A percentile compares a stretch with the other conserved stretches of the same genome.
phyloP scores from a whole-genome alignment of 371 early-diverging fungal species.

The Rhizomucor miehei region DNA sequence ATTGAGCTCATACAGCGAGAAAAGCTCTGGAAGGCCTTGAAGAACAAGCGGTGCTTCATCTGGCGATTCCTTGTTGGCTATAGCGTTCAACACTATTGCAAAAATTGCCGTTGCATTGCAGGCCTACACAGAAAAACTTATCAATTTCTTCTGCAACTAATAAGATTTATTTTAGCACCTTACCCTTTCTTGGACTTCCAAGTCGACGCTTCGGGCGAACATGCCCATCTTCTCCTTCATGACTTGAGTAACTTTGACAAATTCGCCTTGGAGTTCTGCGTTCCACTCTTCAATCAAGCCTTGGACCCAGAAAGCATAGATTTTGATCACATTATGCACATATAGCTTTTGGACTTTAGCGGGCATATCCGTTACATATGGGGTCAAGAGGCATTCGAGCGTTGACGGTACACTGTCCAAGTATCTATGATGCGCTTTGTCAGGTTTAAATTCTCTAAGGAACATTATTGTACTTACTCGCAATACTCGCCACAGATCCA shows the following conservation, averaged over 20 bases:
- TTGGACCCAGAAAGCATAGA: constrained; percentile 67
- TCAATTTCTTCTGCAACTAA: neutral
- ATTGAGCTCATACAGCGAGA: constrained; percentile 83
- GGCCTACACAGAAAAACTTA: constrained; percentile 32
- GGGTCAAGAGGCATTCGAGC: constrained; percentile 54
- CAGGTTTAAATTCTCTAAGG: neutral
- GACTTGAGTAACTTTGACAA: constrained; percentile 48
- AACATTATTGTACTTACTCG: constrained; percentile 24
- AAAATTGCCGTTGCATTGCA: constrained; percentile 58
- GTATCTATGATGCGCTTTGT: constrained; percentile 19
- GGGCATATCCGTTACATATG: constrained; percentile 54
- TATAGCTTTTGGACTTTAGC: constrained; percentile 68
- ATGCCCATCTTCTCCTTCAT: constrained; percentile 53
- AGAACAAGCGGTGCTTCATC: constrained; percentile 33
- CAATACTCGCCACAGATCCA: constrained; percentile 92
- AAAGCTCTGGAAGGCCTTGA: constrained; percentile 56
- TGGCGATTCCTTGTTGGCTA: constrained; percentile 9
- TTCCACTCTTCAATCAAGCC: constrained; percentile 59
- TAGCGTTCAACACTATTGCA: constrained; percentile 41
- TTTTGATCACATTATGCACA: constrained; percentile 73
- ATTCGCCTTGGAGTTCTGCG: constrained; percentile 45
- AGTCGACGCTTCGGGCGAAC: constrained; percentile 55
- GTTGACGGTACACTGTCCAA: constrained; percentile 50
- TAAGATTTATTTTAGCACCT: constrained; percentile 5
- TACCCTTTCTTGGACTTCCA: constrained; percentile 87